A percentile compares a stretch with the other conserved stretches of the same genome.
Conservation (phyloP, 768 basidiomycete genomes). For the Russula dissimulans region DNA sequence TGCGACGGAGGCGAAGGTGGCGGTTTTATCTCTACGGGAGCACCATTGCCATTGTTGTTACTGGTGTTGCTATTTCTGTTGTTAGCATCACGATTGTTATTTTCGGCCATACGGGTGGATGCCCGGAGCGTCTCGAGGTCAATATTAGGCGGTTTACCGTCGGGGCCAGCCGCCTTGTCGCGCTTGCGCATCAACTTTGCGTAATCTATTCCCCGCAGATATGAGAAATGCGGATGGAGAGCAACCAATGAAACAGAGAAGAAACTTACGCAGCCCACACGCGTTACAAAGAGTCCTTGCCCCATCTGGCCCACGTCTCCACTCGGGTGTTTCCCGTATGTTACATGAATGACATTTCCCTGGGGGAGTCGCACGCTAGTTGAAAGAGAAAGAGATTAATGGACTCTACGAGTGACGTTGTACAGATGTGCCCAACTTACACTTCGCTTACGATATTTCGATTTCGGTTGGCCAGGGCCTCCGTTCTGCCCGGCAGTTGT, state of each 20-base stretch:
- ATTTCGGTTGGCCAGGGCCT: slow-evolving; percentile 48
- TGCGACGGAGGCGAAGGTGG: slow-evolving; percentile 1
- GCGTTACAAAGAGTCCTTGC: slow-evolving; percentile 80
- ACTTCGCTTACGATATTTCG: slow-evolving; percentile 78
- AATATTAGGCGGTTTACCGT: slow-evolving; percentile 47
- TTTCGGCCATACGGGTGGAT: slow-evolving; percentile 26
- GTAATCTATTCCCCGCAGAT: slow-evolving; percentile 43
- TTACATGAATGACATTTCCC: slow-evolving; percentile 85
- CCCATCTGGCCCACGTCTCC: slow-evolving; percentile 78
- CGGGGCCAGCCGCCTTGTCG: slow-evolving; percentile 50
- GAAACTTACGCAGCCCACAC: slow-evolving; percentile 67
- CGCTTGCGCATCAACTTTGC: slow-evolving; percentile 76
- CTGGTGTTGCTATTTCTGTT: slow-evolving; percentile 9
- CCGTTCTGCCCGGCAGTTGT: slow-evolving; percentile 45
- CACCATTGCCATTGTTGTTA: not conserved
- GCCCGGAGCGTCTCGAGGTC: slow-evolving; percentile 71
- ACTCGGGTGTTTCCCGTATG: slow-evolving; percentile 83
- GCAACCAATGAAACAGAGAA: slow-evolving; percentile 4
- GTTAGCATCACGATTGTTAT: slow-evolving; percentile 13
- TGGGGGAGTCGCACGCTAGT: slow-evolving; percentile 74
- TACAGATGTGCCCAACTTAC: slow-evolving; percentile 38
- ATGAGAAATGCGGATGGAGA: not conserved
- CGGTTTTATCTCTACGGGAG: slow-evolving; percentile 5
- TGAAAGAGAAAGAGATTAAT: slow-evolving; percentile 14
- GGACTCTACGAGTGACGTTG: slow-evolving; percentile 19